A percentile compares a stretch with the other conserved stretches of the same genome.
Evolutionary conservation across 139 green algal species (phyloP).

Genomic region (Chlorella sp.): DNA sequence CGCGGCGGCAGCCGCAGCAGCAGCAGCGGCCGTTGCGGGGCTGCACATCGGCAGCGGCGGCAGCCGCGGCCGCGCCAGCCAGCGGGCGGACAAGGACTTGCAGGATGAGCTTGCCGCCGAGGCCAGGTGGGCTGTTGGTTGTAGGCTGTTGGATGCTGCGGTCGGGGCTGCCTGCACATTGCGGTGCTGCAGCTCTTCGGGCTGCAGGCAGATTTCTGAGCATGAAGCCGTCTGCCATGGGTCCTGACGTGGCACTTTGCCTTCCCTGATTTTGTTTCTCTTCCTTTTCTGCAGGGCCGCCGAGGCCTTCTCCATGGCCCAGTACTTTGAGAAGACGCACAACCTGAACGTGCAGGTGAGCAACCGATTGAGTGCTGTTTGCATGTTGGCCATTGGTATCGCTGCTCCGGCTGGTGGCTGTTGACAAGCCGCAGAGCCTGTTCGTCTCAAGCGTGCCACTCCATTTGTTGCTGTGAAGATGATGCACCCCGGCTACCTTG

Average conservation of each 20-base stretch:
- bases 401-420: too few species aligned
- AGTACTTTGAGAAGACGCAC: conserved; percentile 51
- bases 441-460: too few species aligned
- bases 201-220: too few species aligned
- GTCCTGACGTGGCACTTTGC: too few species aligned
- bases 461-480: too few species aligned
- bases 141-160: too few species aligned
- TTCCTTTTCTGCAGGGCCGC: conserved; percentile 2
- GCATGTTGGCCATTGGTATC: too few species aligned
- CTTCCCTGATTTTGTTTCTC: not conserved
- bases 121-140: conserved; percentile 8
- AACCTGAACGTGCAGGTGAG: conserved; percentile 35
- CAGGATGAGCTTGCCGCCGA: not conserved
- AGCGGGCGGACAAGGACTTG: not conserved
- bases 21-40: not conserved
- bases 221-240: too few species aligned
- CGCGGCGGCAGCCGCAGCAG: not conserved
- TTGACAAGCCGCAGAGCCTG: too few species aligned
- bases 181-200: too few species aligned
- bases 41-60: not conserved
- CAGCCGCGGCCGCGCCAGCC: not conserved
- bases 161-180: too few species aligned
- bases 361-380: too few species aligned
- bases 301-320: conserved; percentile 46
- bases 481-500: conserved; percentile 30